Base-by-base conservation (phyloP, 148 eudicot genomes). In the Fallopia convolvulus region DNA sequence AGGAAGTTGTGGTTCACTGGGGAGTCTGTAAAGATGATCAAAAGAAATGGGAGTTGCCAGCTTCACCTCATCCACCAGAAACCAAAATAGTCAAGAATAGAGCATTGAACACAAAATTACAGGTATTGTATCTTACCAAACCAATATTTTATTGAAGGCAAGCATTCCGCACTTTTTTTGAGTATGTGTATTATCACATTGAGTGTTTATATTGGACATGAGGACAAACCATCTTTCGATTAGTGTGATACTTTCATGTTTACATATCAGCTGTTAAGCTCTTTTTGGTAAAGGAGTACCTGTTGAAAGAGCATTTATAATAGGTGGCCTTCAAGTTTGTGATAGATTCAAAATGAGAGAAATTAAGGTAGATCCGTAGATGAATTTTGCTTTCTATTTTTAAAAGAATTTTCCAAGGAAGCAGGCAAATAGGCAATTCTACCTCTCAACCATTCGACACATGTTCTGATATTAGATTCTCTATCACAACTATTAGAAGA, bases 1-100 rank as follows among this genome's bases (percentile, higher is more conserved):
- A 89, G 80, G 91, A 91, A 82, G 90, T 91, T 71, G 71, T 91
- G 56, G 80, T 89, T 74, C 99, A 96, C 79, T 96, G 98, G 99
- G 99, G 97, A 76, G 85, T 91, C 60, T 90, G 90, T 79, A 88
- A 81, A 60, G 87, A 87, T 77, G 83, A 84, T 66, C 75, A 55
- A n/a, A 88, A 83, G 74, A 81, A 63, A 26, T 96, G 99, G 99
- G 89, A 83, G 85, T 72, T 91, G 75, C 99, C 99, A 47, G 76
- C 78, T 40, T 84, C 77, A 49, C 93, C 98, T 17, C 87, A 84
- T 88, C 99, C 98, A 79, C 85, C 88, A 77, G 83, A 91, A 71
- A 91, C 98, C 68, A 78, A 78, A 81, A 78, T 79, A 41, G 85
- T 91, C 83, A 93, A 91, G 87, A 90, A 89, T 41, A 93, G 88